phyloP scores from a whole-genome alignment of 192 early-diverging fungal species.

The Coemansia sp. region DNA sequence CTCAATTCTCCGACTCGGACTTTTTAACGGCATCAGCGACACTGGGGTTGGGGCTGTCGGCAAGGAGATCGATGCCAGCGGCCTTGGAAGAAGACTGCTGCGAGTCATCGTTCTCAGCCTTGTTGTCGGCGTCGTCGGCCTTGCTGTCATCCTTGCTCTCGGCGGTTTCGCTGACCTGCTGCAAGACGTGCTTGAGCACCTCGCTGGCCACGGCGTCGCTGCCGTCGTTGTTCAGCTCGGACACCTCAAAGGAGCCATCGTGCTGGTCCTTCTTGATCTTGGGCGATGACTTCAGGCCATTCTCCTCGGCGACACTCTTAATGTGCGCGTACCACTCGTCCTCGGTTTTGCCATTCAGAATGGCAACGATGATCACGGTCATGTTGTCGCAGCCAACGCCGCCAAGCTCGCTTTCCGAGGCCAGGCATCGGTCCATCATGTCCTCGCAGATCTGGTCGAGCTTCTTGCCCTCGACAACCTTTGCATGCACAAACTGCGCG shows the following conservation, averaged over 20 bases:
- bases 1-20: conserved; percentile 19
- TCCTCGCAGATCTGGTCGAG: conserved; percentile 78
- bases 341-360: conserved; percentile 74
- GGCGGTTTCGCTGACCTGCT: conserved; percentile 15
- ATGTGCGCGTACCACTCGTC: conserved; percentile 73
- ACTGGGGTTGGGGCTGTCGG: conserved; percentile 13
- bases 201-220: conserved; percentile 34
- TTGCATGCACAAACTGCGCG: conserved; percentile 77
- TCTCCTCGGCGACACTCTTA: conserved; percentile 49
- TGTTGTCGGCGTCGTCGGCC: conserved; percentile 3
- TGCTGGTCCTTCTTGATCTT: conserved; percentile 28
- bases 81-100: not conserved
- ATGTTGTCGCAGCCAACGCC: conserved; percentile 99
- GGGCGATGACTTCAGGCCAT: conserved; percentile 44
- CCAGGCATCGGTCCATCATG: conserved; percentile 91
- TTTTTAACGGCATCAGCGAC: conserved; percentile 14
- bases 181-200: conserved; percentile 26
- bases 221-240: conserved; percentile 23
- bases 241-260: conserved; percentile 15
- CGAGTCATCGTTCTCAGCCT: not conserved
- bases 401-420: conserved; percentile 81
- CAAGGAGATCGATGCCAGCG: conserved; percentile 16
- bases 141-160: not conserved
- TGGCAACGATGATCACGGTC: conserved; percentile 90
- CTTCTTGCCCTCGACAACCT: conserved; percentile 62